Evolutionary conservation across 2,329 filamentous ascomycete species (phyloP).

Genomic region (Cercospora sp.): DNA sequence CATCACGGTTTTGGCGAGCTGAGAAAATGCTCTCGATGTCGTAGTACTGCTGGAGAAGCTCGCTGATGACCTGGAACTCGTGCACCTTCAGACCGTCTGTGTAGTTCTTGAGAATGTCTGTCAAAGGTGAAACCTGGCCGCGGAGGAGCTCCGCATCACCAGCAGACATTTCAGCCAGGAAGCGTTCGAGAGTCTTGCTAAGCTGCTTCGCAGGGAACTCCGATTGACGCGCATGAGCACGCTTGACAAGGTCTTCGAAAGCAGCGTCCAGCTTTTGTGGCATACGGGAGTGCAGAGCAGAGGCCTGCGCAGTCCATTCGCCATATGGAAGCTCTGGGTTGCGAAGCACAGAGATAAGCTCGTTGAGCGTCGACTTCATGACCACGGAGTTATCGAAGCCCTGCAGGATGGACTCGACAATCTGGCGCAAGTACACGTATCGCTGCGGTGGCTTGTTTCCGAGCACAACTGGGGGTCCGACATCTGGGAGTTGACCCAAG

Average conservation of each 20-base stretch:
- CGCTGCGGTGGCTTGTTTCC: constrained; percentile 90
- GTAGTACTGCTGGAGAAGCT: constrained; percentile 77
- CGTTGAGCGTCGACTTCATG: constrained; percentile 82
- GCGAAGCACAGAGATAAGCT: constrained; percentile 85
- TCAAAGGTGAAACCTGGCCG: constrained; percentile 71
- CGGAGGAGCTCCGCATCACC: constrained; percentile 73
- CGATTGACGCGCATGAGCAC: constrained; percentile 70
- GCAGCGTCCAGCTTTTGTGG: constrained; percentile 84
- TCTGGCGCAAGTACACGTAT: constrained; percentile 73
- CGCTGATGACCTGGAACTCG: constrained; percentile 79
- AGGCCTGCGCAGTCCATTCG: constrained; percentile 94
- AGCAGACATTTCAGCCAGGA: constrained; percentile 76
- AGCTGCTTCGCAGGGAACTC: constrained; percentile 94
- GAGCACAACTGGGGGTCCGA: constrained; percentile 81
- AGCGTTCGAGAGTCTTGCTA: constrained; percentile 79
- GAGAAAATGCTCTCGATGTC: constrained; percentile 86
- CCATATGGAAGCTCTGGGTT: constrained; percentile 90
- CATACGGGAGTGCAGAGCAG: constrained; percentile 95
- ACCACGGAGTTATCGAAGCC: constrained; percentile 98
- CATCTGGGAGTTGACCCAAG: constrained; percentile 81
- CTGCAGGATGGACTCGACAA: constrained; percentile 81
- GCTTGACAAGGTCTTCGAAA: constrained; percentile 83
- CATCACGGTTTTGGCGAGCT: constrained; percentile 78
- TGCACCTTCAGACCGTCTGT: constrained; percentile 84
- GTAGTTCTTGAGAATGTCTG: constrained; percentile 76